Base-by-base conservation (phyloP, 2,329 filamentous ascomycete genomes). In the Trichoderma endophyticum region DNA sequence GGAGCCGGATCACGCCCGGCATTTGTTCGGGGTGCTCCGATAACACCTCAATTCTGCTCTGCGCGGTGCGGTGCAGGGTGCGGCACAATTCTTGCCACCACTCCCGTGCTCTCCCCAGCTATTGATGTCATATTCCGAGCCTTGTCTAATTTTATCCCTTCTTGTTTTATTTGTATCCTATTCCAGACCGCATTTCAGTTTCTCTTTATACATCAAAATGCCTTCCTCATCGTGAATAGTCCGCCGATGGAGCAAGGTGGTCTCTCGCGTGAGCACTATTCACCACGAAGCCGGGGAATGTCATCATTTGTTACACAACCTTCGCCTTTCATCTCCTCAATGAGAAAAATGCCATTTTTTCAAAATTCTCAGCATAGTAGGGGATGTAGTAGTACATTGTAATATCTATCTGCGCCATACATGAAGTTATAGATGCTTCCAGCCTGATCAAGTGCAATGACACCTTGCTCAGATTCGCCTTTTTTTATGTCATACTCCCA, bases 321-420 rank as follows among this genome's bases (percentile, higher is more conserved):
- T 12, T 32, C 57, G 21, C 21, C 48, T 24, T 54, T 54, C 48
- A 54, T 54, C 48, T 24, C 48, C 48, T 3, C 30, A 36, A 34
- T 9, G 30, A 56, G 21, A 34, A 18, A 36, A 18, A 39, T 54
- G 15, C 4, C 18, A 28, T n/a, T 14, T 4, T 4, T 56, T 56
- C 36, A 15, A 39, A 6, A 56, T 28, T 28, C 14, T 39, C 24
- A 30, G 6, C 28, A 67, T n/a, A 14, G 24, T 67, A 59, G 64
- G 21, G 32, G 51, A 43, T 67, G n/a, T 62, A 70, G 39, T 70
- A 63, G 51, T 71, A 71, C 68, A 71, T 56, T 71, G 61, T 71
- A 71, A 34, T 57, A 32, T 64, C 68, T 71, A 71, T 71, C 68
- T 71, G 51, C 30, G 57, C 32, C 68, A 36, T 26, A 57, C 67